phyloP scores from a whole-genome alignment of 192 early-diverging fungal species.

The Gaertneriomyces sp. region DNA sequence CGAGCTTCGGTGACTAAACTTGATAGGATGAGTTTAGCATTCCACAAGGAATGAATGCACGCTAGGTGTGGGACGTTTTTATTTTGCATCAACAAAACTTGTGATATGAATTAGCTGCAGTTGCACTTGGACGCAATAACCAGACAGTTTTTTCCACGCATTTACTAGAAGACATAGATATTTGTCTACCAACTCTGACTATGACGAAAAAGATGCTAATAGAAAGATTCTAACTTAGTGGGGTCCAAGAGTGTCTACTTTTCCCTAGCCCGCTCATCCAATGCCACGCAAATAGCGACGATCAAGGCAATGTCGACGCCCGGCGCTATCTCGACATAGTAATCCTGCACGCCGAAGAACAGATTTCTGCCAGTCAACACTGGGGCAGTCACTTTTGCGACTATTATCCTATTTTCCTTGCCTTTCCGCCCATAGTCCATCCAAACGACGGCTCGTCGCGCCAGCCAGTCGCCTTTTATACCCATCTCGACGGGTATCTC shows the following conservation, averaged over 20 bases:
- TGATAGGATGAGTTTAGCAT: too few relatives aligned
- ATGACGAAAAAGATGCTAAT: neutral
- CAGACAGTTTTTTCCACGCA: too few relatives aligned
- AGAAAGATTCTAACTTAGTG: neutral
- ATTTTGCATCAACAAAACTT: too few relatives aligned
- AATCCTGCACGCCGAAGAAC: slow-evolving; percentile 4
- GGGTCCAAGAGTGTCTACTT: neutral
- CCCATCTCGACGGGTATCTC: neutral
- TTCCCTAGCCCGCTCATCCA: slow-evolving; percentile 10
- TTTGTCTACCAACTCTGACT: neutral
- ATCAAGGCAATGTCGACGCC: slow-evolving; percentile 5
- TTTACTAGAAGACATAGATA: neutral
- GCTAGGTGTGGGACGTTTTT: neutral
- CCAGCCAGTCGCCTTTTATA: slow-evolving; percentile 19
- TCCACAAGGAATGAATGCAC: too few relatives aligned
- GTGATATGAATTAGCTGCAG: too few relatives aligned
- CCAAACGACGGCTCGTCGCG: slow-evolving; percentile 6
- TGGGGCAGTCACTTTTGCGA: slow-evolving; percentile 3
- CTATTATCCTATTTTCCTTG: neutral
- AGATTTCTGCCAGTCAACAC: neutral
- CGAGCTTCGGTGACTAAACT: too few relatives aligned
- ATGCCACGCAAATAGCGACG: slow-evolving; percentile 9
- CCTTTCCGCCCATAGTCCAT: slow-evolving; percentile 12
- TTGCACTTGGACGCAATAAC: too few relatives aligned
- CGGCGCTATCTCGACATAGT: neutral